Evolutionary conservation across 1,284 basidiomycete species (phyloP).

Genomic region (Mrakiaceae sp.): DNA sequence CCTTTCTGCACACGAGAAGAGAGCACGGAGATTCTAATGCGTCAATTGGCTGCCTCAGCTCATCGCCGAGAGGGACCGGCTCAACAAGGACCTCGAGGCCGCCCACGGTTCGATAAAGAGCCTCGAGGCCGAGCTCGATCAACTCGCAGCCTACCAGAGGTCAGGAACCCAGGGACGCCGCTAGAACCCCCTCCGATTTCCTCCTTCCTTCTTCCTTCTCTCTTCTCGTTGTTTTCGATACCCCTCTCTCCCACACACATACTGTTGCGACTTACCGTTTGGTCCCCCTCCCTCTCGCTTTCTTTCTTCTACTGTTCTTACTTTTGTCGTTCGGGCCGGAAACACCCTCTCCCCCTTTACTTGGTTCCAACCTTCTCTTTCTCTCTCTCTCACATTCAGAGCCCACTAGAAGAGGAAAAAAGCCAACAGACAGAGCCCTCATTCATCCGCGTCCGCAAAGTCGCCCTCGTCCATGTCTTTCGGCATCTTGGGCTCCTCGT

Average conservation of each 20-base stretch:
- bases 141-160: constrained; percentile 56
- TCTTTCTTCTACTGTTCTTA: not conserved
- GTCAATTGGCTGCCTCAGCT: constrained; percentile 44
- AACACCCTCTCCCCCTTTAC: too few relatives aligned
- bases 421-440: not conserved
- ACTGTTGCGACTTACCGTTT: not conserved
- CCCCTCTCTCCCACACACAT: not conserved
- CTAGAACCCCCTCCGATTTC: not conserved
- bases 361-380: too few relatives aligned
- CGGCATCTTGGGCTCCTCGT: constrained; percentile 39
- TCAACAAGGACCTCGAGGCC: constrained; percentile 79
- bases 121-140: constrained; percentile 79
- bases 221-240: not conserved
- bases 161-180: constrained; percentile 14
- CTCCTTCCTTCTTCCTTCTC: not conserved
- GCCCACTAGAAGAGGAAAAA: too few relatives aligned
- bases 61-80: constrained; percentile 86
- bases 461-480: constrained; percentile 80
- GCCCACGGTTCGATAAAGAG: constrained; percentile 86
- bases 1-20: not conserved
- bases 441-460: constrained; percentile 44
- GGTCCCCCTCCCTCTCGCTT: not conserved
- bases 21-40: too few relatives aligned
- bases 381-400: too few relatives aligned
- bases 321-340: too few relatives aligned